Base-by-base conservation (phyloP, 306 rosid genomes). In the Ceratonia siliqua region DNA sequence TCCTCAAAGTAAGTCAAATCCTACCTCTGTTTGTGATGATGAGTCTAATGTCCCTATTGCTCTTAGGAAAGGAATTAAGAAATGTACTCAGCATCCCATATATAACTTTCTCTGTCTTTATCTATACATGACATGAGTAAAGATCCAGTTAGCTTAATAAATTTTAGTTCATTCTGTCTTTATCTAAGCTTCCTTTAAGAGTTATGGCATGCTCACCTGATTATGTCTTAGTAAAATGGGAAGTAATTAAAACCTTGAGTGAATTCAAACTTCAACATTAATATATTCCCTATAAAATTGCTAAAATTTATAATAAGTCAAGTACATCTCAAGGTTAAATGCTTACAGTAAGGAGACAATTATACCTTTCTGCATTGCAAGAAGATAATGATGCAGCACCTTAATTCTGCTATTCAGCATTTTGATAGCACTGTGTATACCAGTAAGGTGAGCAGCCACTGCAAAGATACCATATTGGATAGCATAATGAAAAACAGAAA, bases 361-460 rank as follows among this genome's bases (percentile, higher is more conserved):
- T 6, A 0, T 75, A 94, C 98, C 98, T 84, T 90, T 94, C 81
- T 94, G 91, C 97, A 94, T 91, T 33, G 93, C 96, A 38, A 85
- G 83, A 81, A 94, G 96, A 83, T 92, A 87, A 77, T 85, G 92
- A 81, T 90, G 96, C 57, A 92, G 90, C 82, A 94, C 92, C 84
- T 86, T 87, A 58, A 94, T 83, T 88, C 99, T 87, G 85, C 97
- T 90, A 84, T 90, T 88, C 78, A 94, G 92, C 99, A 94, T 94
- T 75, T 94, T 94, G 84, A 94, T 94, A 83, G 99, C 99, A 82
- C 95, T 88, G 73, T 94, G 99, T 41, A 85, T 90, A 54, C 97
- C 95, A 41, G 96, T 91, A 70, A 94, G 98, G 85, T 94, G 94
- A 82, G 97, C 98, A 73, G 96, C 99, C 93, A 94, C 98, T 94